Evolutionary conservation across 1,284 basidiomycete genomes (phyloP).

Genomic region (Cutaneotrichosporon cutaneum): DNA sequence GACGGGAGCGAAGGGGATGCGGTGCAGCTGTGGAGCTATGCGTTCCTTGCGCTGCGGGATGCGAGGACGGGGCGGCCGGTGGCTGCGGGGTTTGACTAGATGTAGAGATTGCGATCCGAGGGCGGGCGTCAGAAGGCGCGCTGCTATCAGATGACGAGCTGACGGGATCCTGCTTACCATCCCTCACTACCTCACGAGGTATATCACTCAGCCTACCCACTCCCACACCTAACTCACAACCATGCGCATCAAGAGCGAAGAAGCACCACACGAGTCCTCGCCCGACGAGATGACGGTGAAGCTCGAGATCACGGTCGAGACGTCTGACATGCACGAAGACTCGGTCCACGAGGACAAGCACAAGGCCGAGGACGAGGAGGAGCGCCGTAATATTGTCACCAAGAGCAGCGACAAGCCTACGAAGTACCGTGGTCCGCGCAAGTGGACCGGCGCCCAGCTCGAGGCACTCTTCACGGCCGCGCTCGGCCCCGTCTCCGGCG

Average conservation of each 20-base stretch:
- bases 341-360: neutral
- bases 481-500: neutral
- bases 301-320: neutral
- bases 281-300: too few relatives aligned
- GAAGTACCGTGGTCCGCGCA: constrained; percentile 27
- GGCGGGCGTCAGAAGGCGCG: too few relatives aligned
- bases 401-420: constrained; percentile 10
- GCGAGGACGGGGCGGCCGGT: constrained; percentile 37
- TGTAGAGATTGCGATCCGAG: neutral
- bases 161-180: too few relatives aligned
- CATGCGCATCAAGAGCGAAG: too few relatives aligned
- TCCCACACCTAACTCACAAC: too few relatives aligned
- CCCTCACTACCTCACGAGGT: too few relatives aligned
- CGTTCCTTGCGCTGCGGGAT: constrained; percentile 47
- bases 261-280: too few relatives aligned
- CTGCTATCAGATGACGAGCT: too few relatives aligned
- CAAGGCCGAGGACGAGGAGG: neutral
- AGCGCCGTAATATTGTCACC: neutral
- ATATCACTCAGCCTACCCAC: too few relatives aligned
- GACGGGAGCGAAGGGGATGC: constrained; percentile 53
- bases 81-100: constrained; percentile 26
- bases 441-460: constrained; percentile 2
- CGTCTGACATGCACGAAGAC: neutral
- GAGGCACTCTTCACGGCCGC: neutral
- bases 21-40: constrained; percentile 53